phyloP scores from a whole-genome alignment of 768 basidiomycete species.

The Trametes punicea region DNA sequence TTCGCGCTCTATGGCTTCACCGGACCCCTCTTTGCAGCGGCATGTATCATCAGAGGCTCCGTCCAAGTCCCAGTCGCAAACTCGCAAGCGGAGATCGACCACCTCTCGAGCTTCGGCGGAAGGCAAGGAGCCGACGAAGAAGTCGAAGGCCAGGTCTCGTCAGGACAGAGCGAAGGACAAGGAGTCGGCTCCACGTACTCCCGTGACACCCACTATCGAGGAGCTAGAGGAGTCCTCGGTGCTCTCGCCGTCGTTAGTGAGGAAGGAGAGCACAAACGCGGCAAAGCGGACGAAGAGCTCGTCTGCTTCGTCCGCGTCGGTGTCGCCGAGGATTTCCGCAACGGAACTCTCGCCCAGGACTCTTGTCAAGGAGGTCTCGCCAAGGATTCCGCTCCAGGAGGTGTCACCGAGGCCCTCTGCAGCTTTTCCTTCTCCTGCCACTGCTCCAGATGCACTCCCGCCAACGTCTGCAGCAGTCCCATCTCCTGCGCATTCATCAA shows the following conservation, averaged over 20 bases:
- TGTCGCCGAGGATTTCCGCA: not conserved
- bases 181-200: not conserved
- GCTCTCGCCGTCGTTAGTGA: slow-evolving; percentile 7
- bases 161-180: slow-evolving; percentile 1
- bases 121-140: slow-evolving; percentile 5
- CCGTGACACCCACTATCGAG: not conserved
- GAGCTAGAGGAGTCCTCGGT: slow-evolving; percentile 1
- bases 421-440: not conserved
- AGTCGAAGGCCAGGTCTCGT: not conserved
- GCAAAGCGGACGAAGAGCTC: not conserved
- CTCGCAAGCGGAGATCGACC: slow-evolving; percentile 1
- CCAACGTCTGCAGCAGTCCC: not conserved
- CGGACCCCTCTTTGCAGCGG: not conserved
- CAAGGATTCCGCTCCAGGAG: no score
- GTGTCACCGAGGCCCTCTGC: not conserved
- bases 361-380: slow-evolving; percentile 1
- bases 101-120: not conserved
- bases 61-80: not conserved
- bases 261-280: not conserved
- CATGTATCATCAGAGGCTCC: not conserved
- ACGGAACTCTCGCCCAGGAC: not conserved
- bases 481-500: not conserved
- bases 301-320: not conserved
- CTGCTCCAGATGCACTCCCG: not conserved
- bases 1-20: slow-evolving; percentile 6